These are phyloP conservation scores for Thermothelomyces thermophilus DNA, from an alignment of 2,329 filamentous ascomycete genomes.

Conservation along the genomic window DNA sequence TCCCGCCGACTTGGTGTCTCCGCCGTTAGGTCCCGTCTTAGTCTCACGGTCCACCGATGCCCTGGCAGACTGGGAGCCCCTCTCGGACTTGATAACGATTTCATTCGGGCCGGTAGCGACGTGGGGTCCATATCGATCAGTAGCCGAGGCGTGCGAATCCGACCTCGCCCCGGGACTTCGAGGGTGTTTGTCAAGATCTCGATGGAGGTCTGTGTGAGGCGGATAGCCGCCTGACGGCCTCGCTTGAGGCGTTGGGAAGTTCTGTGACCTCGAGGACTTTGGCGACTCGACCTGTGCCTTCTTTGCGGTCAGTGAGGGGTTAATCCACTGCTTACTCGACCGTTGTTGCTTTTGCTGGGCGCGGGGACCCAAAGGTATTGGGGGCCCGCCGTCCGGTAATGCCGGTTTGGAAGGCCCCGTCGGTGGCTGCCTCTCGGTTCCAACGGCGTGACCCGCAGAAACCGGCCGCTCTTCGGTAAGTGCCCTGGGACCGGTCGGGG, in stretches of 20 bases:
- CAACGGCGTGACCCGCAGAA: conserved; percentile 36
- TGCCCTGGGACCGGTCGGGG: conserved; percentile 48
- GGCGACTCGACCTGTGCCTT: conserved; percentile 45
- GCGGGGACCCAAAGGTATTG: conserved; percentile 49
- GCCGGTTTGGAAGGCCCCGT: conserved; percentile 39
- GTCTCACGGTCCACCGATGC: conserved; percentile 29
- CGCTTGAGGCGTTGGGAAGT: conserved; percentile 38
- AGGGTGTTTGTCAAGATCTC: conserved; percentile 40
- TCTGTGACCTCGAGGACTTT: conserved; percentile 44
- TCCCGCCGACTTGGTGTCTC: conserved; percentile 22
- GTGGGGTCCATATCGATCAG: conserved; percentile 33
- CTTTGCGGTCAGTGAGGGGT: conserved; percentile 41
- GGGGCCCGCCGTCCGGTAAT: conserved; percentile 38
- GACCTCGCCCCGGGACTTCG: conserved; percentile 49
- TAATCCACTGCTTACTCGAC: conserved; percentile 56
- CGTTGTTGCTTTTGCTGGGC: conserved; percentile 44
- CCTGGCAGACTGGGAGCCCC: conserved; percentile 33
- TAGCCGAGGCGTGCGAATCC: conserved; percentile 31
- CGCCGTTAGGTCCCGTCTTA: conserved; percentile 15
- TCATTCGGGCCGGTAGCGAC: conserved; percentile 44
- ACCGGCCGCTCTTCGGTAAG: conserved; percentile 44
- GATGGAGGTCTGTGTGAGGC: conserved; percentile 34
- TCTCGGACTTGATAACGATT: conserved; percentile 36
- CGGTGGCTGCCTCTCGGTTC: conserved; percentile 34
- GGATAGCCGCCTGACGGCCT: conserved; percentile 31